These are phyloP conservation scores for Exophiala bonariae DNA, from an alignment of 2,329 filamentous ascomycete species.

Conservation along the genomic window DNA sequence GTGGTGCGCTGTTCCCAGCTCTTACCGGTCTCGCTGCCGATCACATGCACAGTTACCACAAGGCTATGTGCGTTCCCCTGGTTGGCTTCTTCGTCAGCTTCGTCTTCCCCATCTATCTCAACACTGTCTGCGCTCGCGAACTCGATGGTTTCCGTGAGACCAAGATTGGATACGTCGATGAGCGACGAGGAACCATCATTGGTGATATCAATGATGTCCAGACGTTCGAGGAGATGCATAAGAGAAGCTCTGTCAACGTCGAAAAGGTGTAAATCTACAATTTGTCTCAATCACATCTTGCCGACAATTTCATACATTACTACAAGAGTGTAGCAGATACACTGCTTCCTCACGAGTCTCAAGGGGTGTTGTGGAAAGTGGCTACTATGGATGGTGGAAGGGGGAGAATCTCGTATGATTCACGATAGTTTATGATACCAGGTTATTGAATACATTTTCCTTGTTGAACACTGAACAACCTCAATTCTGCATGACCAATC, in stretches of 20 bases:
- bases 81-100: constrained; percentile 35
- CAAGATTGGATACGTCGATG: constrained; percentile 36
- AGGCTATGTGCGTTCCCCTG: constrained; percentile 35
- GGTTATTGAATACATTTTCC: too few relatives aligned
- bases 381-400: too few relatives aligned
- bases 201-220: constrained; percentile 30
- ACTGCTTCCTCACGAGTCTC: too few relatives aligned
- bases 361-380: too few relatives aligned
- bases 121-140: constrained; percentile 33
- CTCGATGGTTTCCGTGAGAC: constrained; percentile 37
- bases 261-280: constrained; percentile 27
- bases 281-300: neutral
- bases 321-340: too few relatives aligned
- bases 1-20: constrained; percentile 70
- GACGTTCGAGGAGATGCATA: constrained; percentile 24
- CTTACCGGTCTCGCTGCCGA: constrained; percentile 41
- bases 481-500: too few relatives aligned
- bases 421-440: too few relatives aligned
- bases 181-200: constrained; percentile 30
- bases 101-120: constrained; percentile 37
- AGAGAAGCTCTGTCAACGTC: constrained; percentile 22
- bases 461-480: too few relatives aligned
- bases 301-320: too few relatives aligned
- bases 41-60: constrained; percentile 26
- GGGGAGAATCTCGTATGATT: too few relatives aligned